These are phyloP conservation scores for Lachancea thermotolerans DNA, from an alignment of 805 yeast genomes.

Conservation along the genomic window DNA sequence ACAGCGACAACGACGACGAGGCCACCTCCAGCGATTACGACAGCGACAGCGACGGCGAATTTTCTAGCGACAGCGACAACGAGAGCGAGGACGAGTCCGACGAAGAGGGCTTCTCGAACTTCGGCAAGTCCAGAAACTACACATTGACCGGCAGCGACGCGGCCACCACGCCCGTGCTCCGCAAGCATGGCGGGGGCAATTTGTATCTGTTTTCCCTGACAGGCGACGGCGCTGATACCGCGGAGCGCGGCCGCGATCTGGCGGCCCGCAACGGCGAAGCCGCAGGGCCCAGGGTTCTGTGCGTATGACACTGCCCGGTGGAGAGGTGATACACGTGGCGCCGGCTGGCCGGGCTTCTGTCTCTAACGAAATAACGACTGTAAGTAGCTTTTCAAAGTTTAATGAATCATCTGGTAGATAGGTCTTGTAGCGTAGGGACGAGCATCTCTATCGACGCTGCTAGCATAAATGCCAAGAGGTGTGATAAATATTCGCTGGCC, in stretches of 20 bases:
- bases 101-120: background rate
- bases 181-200: background rate
- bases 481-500: too few relatives aligned
- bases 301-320: background rate
- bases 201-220: background rate
- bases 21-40: background rate
- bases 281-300: background rate
- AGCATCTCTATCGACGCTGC: too few relatives aligned
- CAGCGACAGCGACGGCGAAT: constrained; percentile 1
- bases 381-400: too few relatives aligned
- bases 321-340: too few relatives aligned
- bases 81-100: constrained; percentile 4
- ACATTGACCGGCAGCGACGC: background rate
- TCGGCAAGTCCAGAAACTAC: background rate
- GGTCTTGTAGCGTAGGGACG: too few relatives aligned
- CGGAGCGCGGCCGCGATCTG: background rate
- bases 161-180: background rate
- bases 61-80: constrained; percentile 1
- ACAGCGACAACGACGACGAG: constrained; percentile 10
- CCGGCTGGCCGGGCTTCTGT: too few relatives aligned
- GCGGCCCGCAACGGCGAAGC: background rate
- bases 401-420: too few relatives aligned
- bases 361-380: too few relatives aligned
- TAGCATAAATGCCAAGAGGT: too few relatives aligned
- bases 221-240: background rate